These are phyloP conservation scores for Arthrinium puccinioides DNA, from an alignment of 2,329 filamentous ascomycete genomes.

Conservation along the genomic window DNA sequence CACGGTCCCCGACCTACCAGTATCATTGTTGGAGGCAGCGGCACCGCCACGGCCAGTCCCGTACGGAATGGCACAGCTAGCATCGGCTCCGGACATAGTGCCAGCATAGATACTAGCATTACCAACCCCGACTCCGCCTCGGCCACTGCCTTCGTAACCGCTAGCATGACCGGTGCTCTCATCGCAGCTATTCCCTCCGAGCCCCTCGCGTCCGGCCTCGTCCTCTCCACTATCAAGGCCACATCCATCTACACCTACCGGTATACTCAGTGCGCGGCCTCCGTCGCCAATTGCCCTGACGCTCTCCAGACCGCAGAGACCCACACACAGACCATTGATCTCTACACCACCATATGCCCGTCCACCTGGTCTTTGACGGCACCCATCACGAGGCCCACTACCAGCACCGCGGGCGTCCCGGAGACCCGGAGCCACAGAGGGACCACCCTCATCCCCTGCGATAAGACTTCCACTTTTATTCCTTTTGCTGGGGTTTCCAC, in stretches of 20 bases:
- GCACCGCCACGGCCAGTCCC: neutral
- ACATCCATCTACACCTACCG: constrained; percentile 21
- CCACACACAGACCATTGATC: constrained; percentile 20
- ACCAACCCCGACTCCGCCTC: neutral
- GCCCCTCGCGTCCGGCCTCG: constrained; percentile 5
- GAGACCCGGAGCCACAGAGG: constrained; percentile 14
- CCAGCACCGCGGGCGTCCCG: neutral
- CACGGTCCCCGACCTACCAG: constrained; percentile 7
- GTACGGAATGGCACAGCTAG: neutral
- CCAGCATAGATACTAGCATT: neutral
- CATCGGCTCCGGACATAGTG: neutral
- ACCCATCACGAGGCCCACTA: constrained; percentile 9
- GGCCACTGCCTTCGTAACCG: neutral
- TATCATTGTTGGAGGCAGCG: neutral
- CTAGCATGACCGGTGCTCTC: neutral
- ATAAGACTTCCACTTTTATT: constrained; percentile 16
- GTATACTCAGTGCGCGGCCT: constrained; percentile 28
- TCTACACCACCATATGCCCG: constrained; percentile 23
- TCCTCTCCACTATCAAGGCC: constrained; percentile 15
- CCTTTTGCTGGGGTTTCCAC: constrained; percentile 12
- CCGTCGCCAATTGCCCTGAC: constrained; percentile 31
- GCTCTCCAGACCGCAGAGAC: constrained; percentile 25
- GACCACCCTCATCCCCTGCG: constrained; percentile 18
- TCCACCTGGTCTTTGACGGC: constrained; percentile 14
- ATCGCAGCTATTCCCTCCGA: constrained; percentile 1